Percentiles rank a stretch among this genome's conserved stretches.
These are phyloP conservation scores for Mycotypha africana DNA, from an alignment of 371 early-diverging fungal species.

Conservation along the genomic window DNA sequence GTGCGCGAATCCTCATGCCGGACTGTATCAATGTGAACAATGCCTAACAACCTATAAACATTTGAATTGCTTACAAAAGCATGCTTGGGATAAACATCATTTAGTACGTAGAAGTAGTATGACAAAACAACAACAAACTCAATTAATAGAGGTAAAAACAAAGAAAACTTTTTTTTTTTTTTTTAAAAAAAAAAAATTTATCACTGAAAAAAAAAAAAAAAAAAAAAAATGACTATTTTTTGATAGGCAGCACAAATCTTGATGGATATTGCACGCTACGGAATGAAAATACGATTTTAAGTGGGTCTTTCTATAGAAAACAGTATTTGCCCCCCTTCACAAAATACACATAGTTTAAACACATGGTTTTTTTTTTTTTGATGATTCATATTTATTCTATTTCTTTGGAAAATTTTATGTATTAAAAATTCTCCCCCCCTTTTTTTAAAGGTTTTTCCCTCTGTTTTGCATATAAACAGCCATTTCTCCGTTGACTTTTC, in stretches of 20 bases:
- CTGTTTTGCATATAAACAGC: too few relatives aligned
- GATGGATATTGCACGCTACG: conserved; percentile 45
- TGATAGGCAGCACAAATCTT: conserved; percentile 46
- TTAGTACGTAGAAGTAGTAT: conserved; percentile 15
- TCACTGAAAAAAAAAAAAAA: too few relatives aligned
- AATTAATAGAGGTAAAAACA: conserved; percentile 37
- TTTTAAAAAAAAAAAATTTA: too few relatives aligned
- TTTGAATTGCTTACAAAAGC: conserved; percentile 31
- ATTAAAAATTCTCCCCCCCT: too few relatives aligned
- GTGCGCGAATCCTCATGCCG: conserved; percentile 26
- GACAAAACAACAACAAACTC: conserved; percentile 40
- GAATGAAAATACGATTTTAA: conserved; percentile 40
- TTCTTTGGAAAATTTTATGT: too few relatives aligned
- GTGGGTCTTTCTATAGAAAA: too few relatives aligned
- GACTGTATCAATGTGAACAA: conserved; percentile 24
- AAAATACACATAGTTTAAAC: too few relatives aligned
- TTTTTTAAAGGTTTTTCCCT: too few relatives aligned
- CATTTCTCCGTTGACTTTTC: too few relatives aligned
- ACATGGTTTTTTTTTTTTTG: too few relatives aligned
- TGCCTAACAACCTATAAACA: conserved; percentile 30
- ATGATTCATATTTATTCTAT: too few relatives aligned
- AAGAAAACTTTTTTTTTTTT: conserved; percentile 4
- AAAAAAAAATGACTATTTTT: conserved; percentile 2
- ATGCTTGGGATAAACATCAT: conserved; percentile 29
- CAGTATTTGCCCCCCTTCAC: too few relatives aligned